A percentile compares a stretch with the other conserved stretches of the same genome.
Conservation (phyloP, 2,329 filamentous ascomycete genomes). For the Phialocephala sp. region DNA sequence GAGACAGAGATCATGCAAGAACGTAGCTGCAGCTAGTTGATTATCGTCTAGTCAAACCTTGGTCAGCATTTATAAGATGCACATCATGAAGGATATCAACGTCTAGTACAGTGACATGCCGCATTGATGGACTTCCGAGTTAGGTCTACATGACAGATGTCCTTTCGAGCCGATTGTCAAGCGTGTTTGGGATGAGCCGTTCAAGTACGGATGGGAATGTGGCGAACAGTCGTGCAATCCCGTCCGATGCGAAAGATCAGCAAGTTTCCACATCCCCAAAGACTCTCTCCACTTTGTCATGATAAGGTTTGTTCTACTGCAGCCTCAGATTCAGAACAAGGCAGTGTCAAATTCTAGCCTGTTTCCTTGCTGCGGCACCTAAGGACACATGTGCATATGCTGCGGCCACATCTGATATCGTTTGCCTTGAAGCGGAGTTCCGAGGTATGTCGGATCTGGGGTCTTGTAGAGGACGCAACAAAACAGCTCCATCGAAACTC, state of each 20-base stretch:
- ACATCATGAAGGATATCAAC: background rate
- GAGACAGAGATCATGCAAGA: slow-evolving; percentile 6
- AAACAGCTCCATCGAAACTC: background rate
- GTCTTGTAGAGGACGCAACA: background rate
- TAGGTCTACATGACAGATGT: background rate
- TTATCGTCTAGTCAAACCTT: background rate
- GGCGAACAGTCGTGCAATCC: slow-evolving; percentile 13
- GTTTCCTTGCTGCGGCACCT: background rate
- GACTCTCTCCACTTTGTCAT: slow-evolving; percentile 11
- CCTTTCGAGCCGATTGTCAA: background rate
- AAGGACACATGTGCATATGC: background rate
- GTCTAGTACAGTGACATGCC: background rate
- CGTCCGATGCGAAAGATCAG: slow-evolving; percentile 17
- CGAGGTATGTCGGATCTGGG: background rate
- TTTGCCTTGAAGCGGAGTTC: background rate
- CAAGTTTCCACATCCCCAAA: slow-evolving; percentile 20
- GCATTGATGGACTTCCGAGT: background rate
- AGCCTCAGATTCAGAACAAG: slow-evolving; percentile 13
- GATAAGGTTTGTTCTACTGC: slow-evolving; percentile 26
- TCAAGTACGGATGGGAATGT: background rate
- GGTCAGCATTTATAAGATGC: slow-evolving; percentile 1
- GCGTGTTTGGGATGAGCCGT: slow-evolving; percentile 3
- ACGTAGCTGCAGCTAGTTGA: background rate
- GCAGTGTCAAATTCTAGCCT: slow-evolving; percentile 1
- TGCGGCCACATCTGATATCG: slow-evolving; percentile 5